Evolutionary conservation across 108 stramenopile genomes (phyloP).

Genomic region (Stephanodiscus minutulus): DNA sequence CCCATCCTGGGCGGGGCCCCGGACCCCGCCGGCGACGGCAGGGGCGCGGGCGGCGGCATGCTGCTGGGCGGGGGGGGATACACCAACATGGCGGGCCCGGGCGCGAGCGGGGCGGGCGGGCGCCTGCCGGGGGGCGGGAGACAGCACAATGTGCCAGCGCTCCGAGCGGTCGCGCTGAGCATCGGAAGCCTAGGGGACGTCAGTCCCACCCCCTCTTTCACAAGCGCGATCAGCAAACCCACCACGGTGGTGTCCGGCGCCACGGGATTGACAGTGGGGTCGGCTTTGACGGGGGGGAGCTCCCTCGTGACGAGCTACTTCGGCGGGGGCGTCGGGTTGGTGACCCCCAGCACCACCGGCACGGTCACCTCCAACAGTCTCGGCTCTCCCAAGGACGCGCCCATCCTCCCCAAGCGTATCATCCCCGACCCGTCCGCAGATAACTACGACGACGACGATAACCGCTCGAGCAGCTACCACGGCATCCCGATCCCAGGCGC

Average conservation of each 20-base stretch:
- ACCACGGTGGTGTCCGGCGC: neutral
- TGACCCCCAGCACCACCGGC: conserved; percentile 5
- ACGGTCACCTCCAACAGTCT: neutral
- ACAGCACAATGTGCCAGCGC: neutral
- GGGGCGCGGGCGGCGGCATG: neutral
- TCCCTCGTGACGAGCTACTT: neutral
- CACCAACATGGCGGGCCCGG: neutral
- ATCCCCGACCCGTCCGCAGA: conserved; percentile 28
- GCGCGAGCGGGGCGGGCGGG: neutral
- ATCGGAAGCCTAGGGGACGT: neutral
- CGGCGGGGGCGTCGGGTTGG: neutral
- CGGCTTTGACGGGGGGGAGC: neutral
- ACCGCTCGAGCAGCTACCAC: conserved; percentile 18
- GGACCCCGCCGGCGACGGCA: conserved; percentile 7
- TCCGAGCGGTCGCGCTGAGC: neutral
- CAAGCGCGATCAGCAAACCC: neutral
- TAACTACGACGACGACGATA: conserved; percentile 26
- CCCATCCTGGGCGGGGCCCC: conserved; percentile 46
- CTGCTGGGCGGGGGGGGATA: neutral
- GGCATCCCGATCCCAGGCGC: conserved; percentile 45
- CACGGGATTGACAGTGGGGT: no score
- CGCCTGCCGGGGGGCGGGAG: neutral
- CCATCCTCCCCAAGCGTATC: conserved; percentile 48
- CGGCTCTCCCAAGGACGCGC: conserved; percentile 19
- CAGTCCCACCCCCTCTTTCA: neutral